These are phyloP conservation scores for Ceratobasidium theobromae DNA, from an alignment of 1,284 basidiomycete species.

Conservation along the genomic window DNA sequence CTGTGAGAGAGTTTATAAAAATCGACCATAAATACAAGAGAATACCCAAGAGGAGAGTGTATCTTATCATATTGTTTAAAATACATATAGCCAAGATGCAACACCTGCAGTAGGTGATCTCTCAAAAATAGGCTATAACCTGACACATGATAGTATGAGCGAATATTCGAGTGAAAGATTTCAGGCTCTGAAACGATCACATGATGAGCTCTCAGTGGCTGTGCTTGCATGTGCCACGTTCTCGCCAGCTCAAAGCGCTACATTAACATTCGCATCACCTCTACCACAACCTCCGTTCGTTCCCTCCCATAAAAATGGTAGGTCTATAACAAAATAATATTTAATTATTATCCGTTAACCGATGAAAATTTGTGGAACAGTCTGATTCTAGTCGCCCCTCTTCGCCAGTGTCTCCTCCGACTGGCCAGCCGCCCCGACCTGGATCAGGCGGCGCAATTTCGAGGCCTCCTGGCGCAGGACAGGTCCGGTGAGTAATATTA, in stretches of 20 bases:
- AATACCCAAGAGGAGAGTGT: too few relatives aligned
- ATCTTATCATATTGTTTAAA: too few relatives aligned
- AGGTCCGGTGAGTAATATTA: conserved; percentile 63
- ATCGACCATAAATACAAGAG: too few relatives aligned
- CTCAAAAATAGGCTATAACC: too few relatives aligned
- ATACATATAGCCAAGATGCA: too few relatives aligned
- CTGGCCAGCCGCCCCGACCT: conserved; percentile 42
- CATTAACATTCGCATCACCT: conserved; percentile 29
- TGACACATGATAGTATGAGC: too few relatives aligned
- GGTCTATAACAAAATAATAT: not conserved
- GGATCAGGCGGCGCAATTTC: conserved; percentile 51
- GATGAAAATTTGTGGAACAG: conserved; percentile 42
- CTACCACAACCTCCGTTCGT: conserved; percentile 26
- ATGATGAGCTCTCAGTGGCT: conserved; percentile 31
- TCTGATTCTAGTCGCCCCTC: conserved; percentile 62
- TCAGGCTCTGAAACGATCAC: not conserved
- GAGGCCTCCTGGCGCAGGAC: conserved; percentile 69
- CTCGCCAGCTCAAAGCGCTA: conserved; percentile 35
- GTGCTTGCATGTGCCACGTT: conserved; percentile 36
- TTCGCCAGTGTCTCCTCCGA: conserved; percentile 48
- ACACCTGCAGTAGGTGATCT: too few relatives aligned
- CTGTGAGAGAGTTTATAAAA: too few relatives aligned
- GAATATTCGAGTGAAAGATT: too few relatives aligned
- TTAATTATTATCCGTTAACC: not conserved
- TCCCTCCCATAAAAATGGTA: conserved; percentile 31